Percentiles rank a stretch among this genome's conserved stretches.
phyloP scores from a whole-genome alignment of 306 rosid species.

The Cucurbita pepo region DNA sequence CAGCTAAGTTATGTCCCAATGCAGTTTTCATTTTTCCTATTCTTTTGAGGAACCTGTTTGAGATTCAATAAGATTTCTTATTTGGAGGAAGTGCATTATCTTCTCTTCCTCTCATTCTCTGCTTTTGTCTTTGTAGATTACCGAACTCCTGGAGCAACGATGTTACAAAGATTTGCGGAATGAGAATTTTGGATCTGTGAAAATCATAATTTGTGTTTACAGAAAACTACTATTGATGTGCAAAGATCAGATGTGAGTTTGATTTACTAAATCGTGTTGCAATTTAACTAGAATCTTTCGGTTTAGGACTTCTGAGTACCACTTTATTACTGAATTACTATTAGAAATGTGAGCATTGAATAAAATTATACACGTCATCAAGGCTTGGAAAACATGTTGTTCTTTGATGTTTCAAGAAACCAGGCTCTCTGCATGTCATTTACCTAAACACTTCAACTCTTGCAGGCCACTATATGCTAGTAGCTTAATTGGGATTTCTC shows the following conservation, averaged over 20 bases:
- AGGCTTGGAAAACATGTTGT: background rate
- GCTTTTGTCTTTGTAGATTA: constrained; percentile 41
- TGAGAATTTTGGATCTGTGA: constrained; percentile 59
- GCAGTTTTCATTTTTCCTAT: background rate
- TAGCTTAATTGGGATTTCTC: constrained; percentile 65
- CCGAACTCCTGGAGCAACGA: constrained; percentile 59
- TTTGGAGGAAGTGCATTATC: background rate
- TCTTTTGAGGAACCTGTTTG: background rate
- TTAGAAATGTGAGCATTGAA: background rate
- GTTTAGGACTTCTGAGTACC: background rate
- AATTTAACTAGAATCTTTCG: background rate
- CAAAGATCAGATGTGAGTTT: constrained; percentile 86
- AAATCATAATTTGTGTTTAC: constrained; percentile 52
- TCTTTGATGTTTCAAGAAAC: background rate
- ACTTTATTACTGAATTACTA: background rate
- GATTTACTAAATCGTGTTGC: background rate
- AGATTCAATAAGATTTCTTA: background rate
- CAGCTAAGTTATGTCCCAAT: background rate
- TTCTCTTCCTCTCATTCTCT: constrained; percentile 13
- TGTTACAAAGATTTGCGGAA: constrained; percentile 80
- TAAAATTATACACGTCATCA: background rate
- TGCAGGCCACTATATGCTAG: constrained; percentile 79
- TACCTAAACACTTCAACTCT: constrained; percentile 17
- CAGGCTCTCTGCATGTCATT: background rate
- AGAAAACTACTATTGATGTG: constrained; percentile 58